Percentiles rank a stretch among this genome's conserved stretches.
phyloP scores from a whole-genome alignment of 225 moss, liverwort and hornwort genomes.

The Pseudoscleropodium purum region DNA sequence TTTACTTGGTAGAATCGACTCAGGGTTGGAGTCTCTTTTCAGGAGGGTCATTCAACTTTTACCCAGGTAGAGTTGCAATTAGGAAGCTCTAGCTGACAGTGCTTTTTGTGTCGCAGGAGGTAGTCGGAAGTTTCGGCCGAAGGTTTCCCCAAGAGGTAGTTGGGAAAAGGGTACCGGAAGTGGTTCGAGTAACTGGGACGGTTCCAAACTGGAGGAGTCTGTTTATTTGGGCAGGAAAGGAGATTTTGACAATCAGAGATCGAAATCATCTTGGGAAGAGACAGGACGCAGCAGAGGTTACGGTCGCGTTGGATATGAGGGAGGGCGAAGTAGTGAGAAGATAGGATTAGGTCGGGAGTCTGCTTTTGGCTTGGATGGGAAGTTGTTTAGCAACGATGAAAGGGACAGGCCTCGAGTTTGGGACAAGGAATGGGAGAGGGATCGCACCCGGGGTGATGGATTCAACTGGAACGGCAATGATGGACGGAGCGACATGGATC shows the following conservation, averaged over 20 bases:
- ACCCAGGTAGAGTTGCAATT: background rate
- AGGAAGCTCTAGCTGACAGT: background rate
- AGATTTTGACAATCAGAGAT: slow-evolving; percentile 35
- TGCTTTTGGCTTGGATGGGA: slow-evolving; percentile 28
- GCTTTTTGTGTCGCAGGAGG: background rate
- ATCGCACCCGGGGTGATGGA: slow-evolving; percentile 29
- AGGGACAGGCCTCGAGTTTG: slow-evolving; percentile 43
- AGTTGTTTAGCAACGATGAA: slow-evolving; percentile 32
- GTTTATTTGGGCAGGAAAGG: slow-evolving; percentile 13
- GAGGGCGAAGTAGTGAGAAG: slow-evolving; percentile 49
- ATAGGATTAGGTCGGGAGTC: slow-evolving; percentile 24
- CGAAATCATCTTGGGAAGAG: slow-evolving; percentile 51
- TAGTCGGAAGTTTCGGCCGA: slow-evolving; percentile 16
- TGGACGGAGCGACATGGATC: slow-evolving; percentile 37
- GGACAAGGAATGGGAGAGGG: slow-evolving; percentile 60
- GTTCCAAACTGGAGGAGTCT: background rate
- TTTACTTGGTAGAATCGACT: background rate
- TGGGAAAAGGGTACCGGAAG: slow-evolving; percentile 36
- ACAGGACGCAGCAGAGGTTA: slow-evolving; percentile 35
- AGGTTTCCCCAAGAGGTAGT: slow-evolving; percentile 8
- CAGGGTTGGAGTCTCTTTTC: background rate
- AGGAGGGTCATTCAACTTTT: background rate
- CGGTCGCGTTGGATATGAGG: slow-evolving; percentile 42
- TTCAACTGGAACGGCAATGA: slow-evolving; percentile 56
- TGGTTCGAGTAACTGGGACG: slow-evolving; percentile 22